Evolutionary conservation across 2,329 filamentous ascomycete species (phyloP), one percentile per base, ranked within the genome.

Genomic region (Westerdykella ornata): DNA sequence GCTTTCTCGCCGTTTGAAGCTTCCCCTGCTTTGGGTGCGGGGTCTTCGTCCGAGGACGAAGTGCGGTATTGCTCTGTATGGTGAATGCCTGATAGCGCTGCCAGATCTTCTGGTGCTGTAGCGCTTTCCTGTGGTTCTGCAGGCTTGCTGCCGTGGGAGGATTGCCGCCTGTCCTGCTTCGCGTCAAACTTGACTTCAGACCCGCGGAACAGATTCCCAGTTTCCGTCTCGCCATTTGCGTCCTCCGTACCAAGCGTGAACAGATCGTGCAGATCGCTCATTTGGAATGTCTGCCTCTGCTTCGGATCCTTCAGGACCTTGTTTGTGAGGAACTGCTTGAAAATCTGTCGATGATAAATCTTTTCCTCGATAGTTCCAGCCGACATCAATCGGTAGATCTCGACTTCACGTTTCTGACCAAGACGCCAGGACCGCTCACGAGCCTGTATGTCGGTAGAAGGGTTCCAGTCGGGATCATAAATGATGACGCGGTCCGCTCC

Each of bases 361-460:
- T 98, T 98, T 66, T 98, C 92, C 61, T 98, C 92, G 17, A 98
- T 98, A 0, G 94, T 98, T 1, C 92, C 92, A 4, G 90, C 88
- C 3, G 88, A 95, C 85, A 98, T 94, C n/a, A 98, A 75, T 28
- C 94, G 84, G 63, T 96, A 98, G 16, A 98, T 95, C 4, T 88
- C 89, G 19, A 98, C 92, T 36, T 95, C 88, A 40, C 85, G 83
- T 65, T 94, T 96, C 68, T 98, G 92, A 0, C 92, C 92, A 2
- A 98, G 71, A 43, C 92, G 81, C 92, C 92, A 98, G 5, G 94
- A 92, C 57, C 92, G 80, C 67, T 98, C 92, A 36, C 92, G 82
- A 13, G 92, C 92, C 68, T 98, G 92, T 18, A 96, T 75, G 59
- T 98, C 92, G 0, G 90, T 97, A 0, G 90, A 96, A 2, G 90